These are phyloP conservation scores for Paecilomyces sp. DNA, from an alignment of 2,329 filamentous ascomycete genomes.

Conservation along the genomic window DNA sequence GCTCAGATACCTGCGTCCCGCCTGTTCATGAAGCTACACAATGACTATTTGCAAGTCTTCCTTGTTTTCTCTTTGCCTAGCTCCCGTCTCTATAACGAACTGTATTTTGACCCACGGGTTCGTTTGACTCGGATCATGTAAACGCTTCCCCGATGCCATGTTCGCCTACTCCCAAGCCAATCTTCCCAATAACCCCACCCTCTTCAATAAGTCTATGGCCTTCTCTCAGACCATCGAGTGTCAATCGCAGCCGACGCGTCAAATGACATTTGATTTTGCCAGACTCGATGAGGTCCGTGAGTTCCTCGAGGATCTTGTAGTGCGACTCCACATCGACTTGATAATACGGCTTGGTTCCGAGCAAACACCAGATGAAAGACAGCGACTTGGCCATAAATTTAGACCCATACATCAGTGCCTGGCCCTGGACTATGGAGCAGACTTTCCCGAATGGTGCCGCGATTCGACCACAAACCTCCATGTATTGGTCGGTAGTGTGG, in stretches of 20 bases:
- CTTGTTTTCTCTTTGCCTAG: background rate
- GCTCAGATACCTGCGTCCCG: background rate
- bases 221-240: slow-evolving; percentile 30
- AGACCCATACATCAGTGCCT: slow-evolving; percentile 39
- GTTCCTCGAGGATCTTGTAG: slow-evolving; percentile 30
- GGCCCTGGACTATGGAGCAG: slow-evolving; percentile 39
- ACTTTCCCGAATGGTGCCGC: slow-evolving; percentile 39
- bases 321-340: slow-evolving; percentile 32
- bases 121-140: background rate
- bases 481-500: slow-evolving; percentile 35
- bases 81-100: background rate
- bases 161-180: background rate
- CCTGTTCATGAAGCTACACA: background rate
- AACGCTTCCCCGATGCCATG: background rate
- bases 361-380: slow-evolving; percentile 35
- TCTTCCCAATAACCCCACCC: slow-evolving; percentile 22
- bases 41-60: background rate
- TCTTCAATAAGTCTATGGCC: slow-evolving; percentile 34
- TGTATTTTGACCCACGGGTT: background rate
- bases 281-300: slow-evolving; percentile 26
- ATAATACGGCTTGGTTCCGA: slow-evolving; percentile 37
- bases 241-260: slow-evolving; percentile 27
- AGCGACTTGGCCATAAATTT: slow-evolving; percentile 41
- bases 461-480: slow-evolving; percentile 30
- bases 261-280: slow-evolving; percentile 33